Evolutionary conservation across 2,329 filamentous ascomycete genomes (phyloP).

Genomic region (Curvularia eragrostidis): DNA sequence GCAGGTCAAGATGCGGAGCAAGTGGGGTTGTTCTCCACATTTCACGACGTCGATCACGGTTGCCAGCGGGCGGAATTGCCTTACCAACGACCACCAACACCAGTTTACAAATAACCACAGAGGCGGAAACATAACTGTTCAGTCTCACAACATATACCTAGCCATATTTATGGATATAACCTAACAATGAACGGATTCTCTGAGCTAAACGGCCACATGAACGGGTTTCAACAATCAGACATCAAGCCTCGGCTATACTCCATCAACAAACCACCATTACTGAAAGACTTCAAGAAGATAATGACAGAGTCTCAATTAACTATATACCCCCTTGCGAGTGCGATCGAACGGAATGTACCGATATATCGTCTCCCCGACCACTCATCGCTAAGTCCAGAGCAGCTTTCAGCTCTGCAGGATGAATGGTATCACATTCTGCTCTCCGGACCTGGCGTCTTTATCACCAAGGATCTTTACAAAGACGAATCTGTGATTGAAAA

Average conservation of each 20-base stretch:
- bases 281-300: conserved; percentile 55
- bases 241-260: conserved; percentile 40
- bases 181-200: background rate
- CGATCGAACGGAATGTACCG: conserved; percentile 60
- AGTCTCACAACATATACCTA: background rate
- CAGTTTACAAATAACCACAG: background rate
- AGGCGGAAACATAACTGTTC: background rate
- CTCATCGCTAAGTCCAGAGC: conserved; percentile 39
- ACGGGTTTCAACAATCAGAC: conserved; percentile 7
- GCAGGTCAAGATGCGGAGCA: background rate
- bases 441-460: conserved; percentile 65
- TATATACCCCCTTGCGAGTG: conserved; percentile 57
- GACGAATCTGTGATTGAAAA: conserved; percentile 41
- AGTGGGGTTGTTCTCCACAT: background rate
- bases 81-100: background rate
- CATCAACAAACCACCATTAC: conserved; percentile 42
- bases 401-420: conserved; percentile 59
- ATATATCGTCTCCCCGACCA: conserved; percentile 59
- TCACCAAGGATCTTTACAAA: conserved; percentile 54
- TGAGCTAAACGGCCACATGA: conserved; percentile 2
- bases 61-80: conserved; percentile 1
- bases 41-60: background rate
- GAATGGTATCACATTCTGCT: conserved; percentile 67
- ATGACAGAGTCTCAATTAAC: conserved; percentile 51
- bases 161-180: background rate